Evolutionary conservation across 2,329 filamentous ascomycete genomes (phyloP), one percentile per base, ranked within the genome.

Genomic region (Fusarium pseudoanthophilum): DNA sequence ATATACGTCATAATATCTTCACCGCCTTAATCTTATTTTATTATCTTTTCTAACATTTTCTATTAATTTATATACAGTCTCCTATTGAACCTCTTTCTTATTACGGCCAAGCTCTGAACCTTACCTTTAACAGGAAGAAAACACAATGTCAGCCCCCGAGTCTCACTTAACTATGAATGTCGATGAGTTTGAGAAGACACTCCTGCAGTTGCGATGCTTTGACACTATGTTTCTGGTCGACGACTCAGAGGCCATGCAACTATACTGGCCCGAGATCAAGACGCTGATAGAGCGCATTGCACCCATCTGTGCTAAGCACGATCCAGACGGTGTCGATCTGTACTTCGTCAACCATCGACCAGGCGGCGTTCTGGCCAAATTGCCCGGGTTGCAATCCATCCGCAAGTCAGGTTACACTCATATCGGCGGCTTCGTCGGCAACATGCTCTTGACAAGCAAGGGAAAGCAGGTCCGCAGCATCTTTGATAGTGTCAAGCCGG

Each of bases 261-360:
- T 61, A 9, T 67, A 67, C 61, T 67, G 64, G 64, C 13, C 61
- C 16, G 64, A 67, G 11, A 67, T 67, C 43, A 67, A 67, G 37
- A 67, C 51, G 30, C 37, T 67, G n/a, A 66, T 67, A 26, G 64
- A 67, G 51, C 64, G 64, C 14, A 67, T 67, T 15, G 64, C 64
- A 13, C 64, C 64, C 16, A 67, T 67, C 5, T 67, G 64, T 6
- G 64, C 64, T 14, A 67, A 40, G 34, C 64, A 66, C 13, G 64
- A 67, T 26, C 64, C 64, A 4, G 64, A 67, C 10, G 64, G 64
- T 18, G 52, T 67, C 9, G 64, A 67, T 36, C 39, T 67, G 11
- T 67, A 67, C 37, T 67, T 67, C 21, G 64, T 67, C 39, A 67
- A 67, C 6, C 64, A 67, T 39, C 61, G 64, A 20, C 64, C 64